These are phyloP conservation scores for Corylus americana DNA, from an alignment of 306 rosid genomes.

Conservation along the genomic window DNA sequence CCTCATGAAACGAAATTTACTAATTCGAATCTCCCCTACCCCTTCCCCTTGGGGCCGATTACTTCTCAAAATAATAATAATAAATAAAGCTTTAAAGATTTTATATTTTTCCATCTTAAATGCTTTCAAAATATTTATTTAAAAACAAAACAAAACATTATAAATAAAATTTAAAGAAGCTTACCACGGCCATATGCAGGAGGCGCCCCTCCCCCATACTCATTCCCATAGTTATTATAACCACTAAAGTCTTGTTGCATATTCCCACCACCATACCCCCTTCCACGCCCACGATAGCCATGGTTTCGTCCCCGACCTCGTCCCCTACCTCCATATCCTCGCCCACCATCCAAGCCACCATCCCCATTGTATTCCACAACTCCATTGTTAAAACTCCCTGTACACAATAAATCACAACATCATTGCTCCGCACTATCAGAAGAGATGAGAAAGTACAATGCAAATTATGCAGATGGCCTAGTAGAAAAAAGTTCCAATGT, in stretches of 20 bases:
- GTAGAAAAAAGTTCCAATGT: neutral
- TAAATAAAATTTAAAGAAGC: neutral
- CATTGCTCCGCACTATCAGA: neutral
- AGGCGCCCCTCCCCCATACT: constrained; percentile 23
- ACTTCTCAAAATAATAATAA: no score
- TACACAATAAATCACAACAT: neutral
- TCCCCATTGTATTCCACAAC: constrained; percentile 30
- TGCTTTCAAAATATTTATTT: neutral
- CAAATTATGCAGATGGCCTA: neutral
- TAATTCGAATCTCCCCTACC: no score
- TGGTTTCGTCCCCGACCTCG: constrained; percentile 22
- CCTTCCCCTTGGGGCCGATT: no score
- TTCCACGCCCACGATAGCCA: constrained; percentile 29
- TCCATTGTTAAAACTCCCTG: constrained; percentile 28
- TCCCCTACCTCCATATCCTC: constrained; percentile 30
- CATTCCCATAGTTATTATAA: constrained; percentile 29
- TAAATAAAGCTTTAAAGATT: neutral
- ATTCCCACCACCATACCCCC: constrained; percentile 27
- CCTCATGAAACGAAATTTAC: no score
- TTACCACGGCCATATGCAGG: constrained; percentile 19
- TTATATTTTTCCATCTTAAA: neutral
- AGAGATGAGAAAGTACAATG: neutral
- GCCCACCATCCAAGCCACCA: constrained; percentile 14
- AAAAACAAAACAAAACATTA: neutral
- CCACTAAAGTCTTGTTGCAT: constrained; percentile 15